phyloP scores from a whole-genome alignment of 495 filamentous ascomycete genomes.

The Penicillium pancosmium region DNA sequence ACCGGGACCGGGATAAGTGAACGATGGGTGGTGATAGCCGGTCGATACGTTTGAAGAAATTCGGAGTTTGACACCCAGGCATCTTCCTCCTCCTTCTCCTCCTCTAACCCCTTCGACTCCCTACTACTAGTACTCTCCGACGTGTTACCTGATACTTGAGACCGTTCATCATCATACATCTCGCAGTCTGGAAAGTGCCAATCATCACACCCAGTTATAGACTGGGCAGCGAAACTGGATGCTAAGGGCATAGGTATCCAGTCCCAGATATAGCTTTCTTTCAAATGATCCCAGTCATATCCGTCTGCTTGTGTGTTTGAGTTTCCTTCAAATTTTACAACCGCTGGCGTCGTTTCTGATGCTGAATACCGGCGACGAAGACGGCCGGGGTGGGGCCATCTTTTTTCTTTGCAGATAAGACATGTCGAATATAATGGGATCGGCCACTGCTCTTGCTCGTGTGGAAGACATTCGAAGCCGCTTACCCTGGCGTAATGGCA shows the following conservation, averaged over 20 bases:
- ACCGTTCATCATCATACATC: too few species aligned
- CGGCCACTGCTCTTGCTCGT: conserved; percentile 2
- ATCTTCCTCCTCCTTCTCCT: not conserved
- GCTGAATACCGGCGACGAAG: not conserved
- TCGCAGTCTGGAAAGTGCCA: too few species aligned
- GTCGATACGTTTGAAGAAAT: not conserved
- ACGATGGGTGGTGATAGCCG: not conserved
- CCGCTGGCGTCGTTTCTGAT: not conserved
- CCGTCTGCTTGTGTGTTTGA: not conserved
- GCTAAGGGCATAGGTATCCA: not conserved
- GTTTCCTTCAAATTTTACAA: not conserved
- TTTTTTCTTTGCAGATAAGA: conserved; percentile 15
- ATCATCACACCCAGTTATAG: too few species aligned
- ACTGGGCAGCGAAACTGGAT: not conserved
- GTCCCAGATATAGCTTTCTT: conserved; percentile 2
- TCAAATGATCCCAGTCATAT: not conserved
- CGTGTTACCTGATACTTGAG: too few species aligned
- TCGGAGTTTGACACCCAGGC: not conserved
- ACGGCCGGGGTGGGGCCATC: not conserved
- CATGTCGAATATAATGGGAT: conserved; percentile 13
- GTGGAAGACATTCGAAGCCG: conserved; percentile 26
- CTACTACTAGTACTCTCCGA: too few species aligned
- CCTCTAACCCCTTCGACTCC: not conserved
- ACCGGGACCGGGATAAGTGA: conserved; percentile 12
- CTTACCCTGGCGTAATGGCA: conserved; percentile 24